Conservation (phyloP, 2,329 filamentous ascomycete species). For the Alternaria gansuensis region DNA sequence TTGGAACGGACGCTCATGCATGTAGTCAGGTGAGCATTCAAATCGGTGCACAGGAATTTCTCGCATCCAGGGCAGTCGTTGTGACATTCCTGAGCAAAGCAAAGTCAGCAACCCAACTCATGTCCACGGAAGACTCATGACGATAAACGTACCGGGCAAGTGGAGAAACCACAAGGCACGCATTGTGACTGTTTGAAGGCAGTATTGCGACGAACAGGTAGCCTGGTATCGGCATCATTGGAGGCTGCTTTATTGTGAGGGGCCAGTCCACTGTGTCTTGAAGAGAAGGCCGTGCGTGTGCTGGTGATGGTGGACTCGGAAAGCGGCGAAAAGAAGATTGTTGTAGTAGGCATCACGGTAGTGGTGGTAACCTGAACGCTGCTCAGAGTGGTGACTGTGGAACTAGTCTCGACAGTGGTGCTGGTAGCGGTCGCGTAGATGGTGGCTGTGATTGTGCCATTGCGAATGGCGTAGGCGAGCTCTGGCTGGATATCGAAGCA, state of each 20-base stretch:
- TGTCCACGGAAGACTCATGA: neutral
- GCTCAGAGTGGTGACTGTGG: neutral
- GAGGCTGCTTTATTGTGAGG: neutral
- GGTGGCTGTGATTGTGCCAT: conserved; percentile 1
- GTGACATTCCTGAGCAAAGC: conserved; percentile 8
- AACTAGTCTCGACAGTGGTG: neutral
- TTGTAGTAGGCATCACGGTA: neutral
- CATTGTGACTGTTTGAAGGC: conserved; percentile 10
- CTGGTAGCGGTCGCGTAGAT: neutral
- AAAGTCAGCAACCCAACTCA: neutral
- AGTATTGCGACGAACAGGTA: neutral
- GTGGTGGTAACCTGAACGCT: neutral
- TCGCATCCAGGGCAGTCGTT: conserved; percentile 9
- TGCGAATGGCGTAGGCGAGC: neutral
- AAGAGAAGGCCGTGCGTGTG: neutral
- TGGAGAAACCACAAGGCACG: neutral
- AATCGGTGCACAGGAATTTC: conserved; percentile 6
- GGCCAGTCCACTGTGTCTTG: neutral
- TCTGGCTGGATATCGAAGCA: conserved; percentile 6
- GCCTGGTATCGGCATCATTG: neutral
- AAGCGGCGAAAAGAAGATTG: neutral
- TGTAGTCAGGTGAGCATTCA: neutral
- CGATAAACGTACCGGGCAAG: conserved; percentile 8
- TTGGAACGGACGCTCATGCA: conserved; percentile 17
- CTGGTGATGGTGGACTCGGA: neutral